Base-by-base conservation (phyloP, 176 grass and related monocot species). In the Phoenix roebelenii region DNA sequence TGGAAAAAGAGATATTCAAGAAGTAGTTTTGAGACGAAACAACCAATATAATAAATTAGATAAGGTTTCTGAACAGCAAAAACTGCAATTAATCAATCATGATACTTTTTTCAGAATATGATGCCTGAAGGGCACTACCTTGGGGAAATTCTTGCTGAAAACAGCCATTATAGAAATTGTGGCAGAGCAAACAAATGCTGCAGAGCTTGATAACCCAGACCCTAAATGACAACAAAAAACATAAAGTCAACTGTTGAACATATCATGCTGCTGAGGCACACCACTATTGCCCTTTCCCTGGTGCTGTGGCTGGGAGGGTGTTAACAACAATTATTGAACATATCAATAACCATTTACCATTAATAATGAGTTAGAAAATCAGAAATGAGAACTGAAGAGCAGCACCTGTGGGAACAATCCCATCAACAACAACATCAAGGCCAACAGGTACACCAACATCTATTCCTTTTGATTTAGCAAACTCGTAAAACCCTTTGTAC, bases 151-250 rank as follows among this genome's bases (percentile, higher is more conserved):
- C 72, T 85, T 85, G 32, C 54, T 69, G 35, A 91, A 79, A 68
- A 79, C n/a, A 59, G 87, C 87, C 93, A 97, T 85, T 55, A 91
- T 97, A 72, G 93, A 72, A 76, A 91, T 88, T 69, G 93, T 88
- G 49, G 93, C 77, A 50, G 93, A 97, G 73, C 93, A 97, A n/a
- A 97, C 93, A 77, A 97, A 85, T n/a, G 87, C 93, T 26, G 93
- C 83, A 22, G 93, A 97, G 63, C 93, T 97, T 67, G 93, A 97
- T 35, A 97, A 29, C 63, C 93, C 93, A 64, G 93, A 97, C 2
- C 93, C 93, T 97, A 54, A 22, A 68, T 44, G 71, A 72, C 10
- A 76, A 20, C 7, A 75, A 61, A 1, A 50, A 20, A 30, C 23
- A 26, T 16, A 69, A 24, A n/a, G 15, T 44, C 50, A 20, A 25